A percentile compares a stretch with the other conserved stretches of the same genome.
These are phyloP conservation scores for Crotalaria pallida DNA, from an alignment of 306 rosid species.

Conservation along the genomic window DNA sequence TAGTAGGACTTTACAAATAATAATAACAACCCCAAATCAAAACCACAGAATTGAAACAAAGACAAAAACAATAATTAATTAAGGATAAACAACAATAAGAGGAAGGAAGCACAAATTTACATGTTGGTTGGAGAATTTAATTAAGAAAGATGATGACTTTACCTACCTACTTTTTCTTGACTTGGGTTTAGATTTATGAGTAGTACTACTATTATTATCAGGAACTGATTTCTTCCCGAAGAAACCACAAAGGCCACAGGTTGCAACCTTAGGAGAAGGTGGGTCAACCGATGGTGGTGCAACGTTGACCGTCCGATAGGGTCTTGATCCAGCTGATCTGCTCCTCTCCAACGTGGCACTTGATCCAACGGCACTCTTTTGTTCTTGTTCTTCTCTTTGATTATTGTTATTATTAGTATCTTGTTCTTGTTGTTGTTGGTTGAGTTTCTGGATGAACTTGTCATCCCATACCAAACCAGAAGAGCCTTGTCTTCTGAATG, in stretches of 20 bases:
- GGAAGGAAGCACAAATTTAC: background rate
- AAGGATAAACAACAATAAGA: background rate
- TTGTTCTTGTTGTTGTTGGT: background rate
- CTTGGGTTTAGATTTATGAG: constrained; percentile 23
- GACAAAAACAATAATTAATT: background rate
- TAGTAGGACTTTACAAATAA: constrained; percentile 3
- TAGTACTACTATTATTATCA: background rate
- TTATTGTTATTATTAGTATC: no score
- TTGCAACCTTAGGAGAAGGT: constrained; percentile 64
- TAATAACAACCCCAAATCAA: background rate
- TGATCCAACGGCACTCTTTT: constrained; percentile 24
- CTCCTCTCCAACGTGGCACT: constrained; percentile 19
- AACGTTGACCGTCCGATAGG: constrained; percentile 32
- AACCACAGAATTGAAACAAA: background rate
- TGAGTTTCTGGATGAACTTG: constrained; percentile 18
- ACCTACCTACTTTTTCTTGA: constrained; percentile 34
- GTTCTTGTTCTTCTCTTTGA: background rate
- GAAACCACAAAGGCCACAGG: constrained; percentile 54
- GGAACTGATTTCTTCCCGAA: constrained; percentile 42
- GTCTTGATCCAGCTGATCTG: constrained; percentile 23
- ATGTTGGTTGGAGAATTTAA: background rate
- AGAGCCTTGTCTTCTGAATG: constrained; percentile 77
- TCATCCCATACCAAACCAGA: constrained; percentile 74
- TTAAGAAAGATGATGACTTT: background rate
- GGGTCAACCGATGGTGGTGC: constrained; percentile 48